A percentile compares a stretch with the other conserved stretches of the same genome.
Evolutionary conservation across 2,329 filamentous ascomycete species (phyloP).

Genomic region (Epichloe scottii): DNA sequence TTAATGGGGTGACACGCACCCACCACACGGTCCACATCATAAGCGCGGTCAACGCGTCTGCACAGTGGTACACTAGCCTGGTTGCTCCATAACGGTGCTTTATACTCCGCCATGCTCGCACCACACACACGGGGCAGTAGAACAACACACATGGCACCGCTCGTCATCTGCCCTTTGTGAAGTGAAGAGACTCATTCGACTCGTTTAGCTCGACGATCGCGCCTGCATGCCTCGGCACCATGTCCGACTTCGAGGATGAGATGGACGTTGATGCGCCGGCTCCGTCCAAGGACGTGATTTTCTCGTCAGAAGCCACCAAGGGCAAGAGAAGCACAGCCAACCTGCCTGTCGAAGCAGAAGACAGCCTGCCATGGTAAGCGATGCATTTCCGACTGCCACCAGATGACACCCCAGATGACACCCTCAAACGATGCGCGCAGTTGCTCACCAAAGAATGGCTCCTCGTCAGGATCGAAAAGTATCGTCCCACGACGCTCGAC

Average conservation of each 20-base stretch:
- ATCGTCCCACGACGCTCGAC: slow-evolving; percentile 73
- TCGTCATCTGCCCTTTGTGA: too few species aligned
- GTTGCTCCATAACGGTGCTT: too few species aligned
- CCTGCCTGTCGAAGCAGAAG: slow-evolving; percentile 83
- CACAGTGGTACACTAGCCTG: background rate
- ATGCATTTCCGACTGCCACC: too few species aligned
- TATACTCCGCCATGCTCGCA: too few species aligned
- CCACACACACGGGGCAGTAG: too few species aligned
- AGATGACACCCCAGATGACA: too few species aligned
- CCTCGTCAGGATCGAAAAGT: slow-evolving; percentile 76
- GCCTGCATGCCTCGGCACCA: slow-evolving; percentile 13
- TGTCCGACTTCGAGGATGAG: slow-evolving; percentile 49
- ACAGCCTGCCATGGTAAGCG: slow-evolving; percentile 77
- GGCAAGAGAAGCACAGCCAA: slow-evolving; percentile 90
- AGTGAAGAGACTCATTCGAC: too few species aligned
- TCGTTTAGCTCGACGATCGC: too few species aligned
- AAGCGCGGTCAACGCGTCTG: slow-evolving; percentile 4
- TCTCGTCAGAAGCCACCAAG: slow-evolving; percentile 68
- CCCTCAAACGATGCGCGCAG: background rate
- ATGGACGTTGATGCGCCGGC: slow-evolving; percentile 46
- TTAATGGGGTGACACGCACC: too few species aligned
- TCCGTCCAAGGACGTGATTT: slow-evolving; percentile 39
- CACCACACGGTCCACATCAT: too few species aligned
- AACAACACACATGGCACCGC: too few species aligned
- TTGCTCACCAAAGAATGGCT: background rate